phyloP scores from a whole-genome alignment of 2,329 filamentous ascomycete genomes.

The Aspergillus nomiae region DNA sequence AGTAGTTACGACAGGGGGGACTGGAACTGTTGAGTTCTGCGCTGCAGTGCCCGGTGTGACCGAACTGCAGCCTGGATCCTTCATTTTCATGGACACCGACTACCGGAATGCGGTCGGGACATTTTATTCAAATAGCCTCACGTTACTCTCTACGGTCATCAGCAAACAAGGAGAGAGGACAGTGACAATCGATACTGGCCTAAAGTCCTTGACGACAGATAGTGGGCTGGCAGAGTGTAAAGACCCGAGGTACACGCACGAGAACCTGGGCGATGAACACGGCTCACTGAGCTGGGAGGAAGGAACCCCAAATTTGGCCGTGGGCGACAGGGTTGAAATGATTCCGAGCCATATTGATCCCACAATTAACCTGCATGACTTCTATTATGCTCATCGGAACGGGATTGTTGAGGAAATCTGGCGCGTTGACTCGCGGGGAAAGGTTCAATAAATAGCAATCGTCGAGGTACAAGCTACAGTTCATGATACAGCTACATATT shows the following conservation, averaged over 20 bases:
- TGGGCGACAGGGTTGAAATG: conserved; percentile 56
- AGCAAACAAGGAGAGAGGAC: conserved; percentile 48
- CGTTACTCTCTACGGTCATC: conserved; percentile 52
- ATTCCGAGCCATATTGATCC: conserved; percentile 59
- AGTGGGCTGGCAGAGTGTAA: conserved; percentile 55
- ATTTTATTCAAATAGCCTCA: conserved; percentile 53
- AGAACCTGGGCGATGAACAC: conserved; percentile 53
- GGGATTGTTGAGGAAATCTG: conserved; percentile 56
- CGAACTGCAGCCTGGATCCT: conserved; percentile 57
- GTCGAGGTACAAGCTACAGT: no score
- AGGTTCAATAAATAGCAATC: conserved; percentile 48
- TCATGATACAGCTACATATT: no score
- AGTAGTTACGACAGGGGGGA: conserved; percentile 56
- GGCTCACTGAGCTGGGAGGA: conserved; percentile 51
- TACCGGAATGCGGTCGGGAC: conserved; percentile 56
- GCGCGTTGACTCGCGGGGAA: conserved; percentile 54
- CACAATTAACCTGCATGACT: conserved; percentile 55
- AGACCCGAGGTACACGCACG: conserved; percentile 46
- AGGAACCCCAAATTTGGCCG: conserved; percentile 38
- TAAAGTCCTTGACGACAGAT: conserved; percentile 56
- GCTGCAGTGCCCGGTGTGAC: conserved; percentile 54
- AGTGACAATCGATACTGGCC: conserved; percentile 53
- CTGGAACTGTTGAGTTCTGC: conserved; percentile 57
- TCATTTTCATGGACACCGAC: conserved; percentile 61
- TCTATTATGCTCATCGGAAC: conserved; percentile 53